phyloP scores from a whole-genome alignment of 257 asterid genomes.

The Fraxinus americana region DNA sequence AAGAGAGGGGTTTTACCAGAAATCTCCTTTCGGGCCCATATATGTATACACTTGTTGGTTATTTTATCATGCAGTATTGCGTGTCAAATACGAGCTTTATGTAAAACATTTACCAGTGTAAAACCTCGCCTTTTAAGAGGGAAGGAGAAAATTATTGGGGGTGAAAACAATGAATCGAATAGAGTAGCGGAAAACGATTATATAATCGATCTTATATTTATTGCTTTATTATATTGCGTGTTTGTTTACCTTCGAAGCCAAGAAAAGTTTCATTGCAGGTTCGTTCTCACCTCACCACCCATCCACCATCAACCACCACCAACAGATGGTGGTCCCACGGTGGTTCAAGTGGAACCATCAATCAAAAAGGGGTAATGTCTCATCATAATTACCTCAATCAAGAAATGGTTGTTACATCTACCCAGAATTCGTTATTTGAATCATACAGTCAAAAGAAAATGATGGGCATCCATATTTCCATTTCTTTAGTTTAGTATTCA shows the following conservation, averaged over 20 bases:
- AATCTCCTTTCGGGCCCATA: background rate
- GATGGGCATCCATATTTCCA: background rate
- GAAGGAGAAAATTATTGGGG: too few species aligned
- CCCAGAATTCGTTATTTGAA: background rate
- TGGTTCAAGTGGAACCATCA: background rate
- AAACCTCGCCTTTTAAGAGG: too few species aligned
- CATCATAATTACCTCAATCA: background rate
- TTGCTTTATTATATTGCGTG: too few species aligned
- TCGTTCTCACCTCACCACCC: background rate
- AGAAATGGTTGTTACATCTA: background rate
- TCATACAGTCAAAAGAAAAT: background rate
- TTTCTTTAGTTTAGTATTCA: background rate
- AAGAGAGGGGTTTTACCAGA: too few species aligned
- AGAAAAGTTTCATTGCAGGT: background rate
- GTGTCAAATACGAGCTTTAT: background rate
- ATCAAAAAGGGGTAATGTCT: background rate
- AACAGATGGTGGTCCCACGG: background rate
- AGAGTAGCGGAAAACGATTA: too few species aligned
- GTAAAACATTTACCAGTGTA: background rate
- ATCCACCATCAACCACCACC: background rate
- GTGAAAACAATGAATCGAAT: too few species aligned
- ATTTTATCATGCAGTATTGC: too few species aligned
- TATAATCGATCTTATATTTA: too few species aligned
- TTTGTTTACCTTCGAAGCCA: background rate
- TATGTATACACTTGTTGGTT: background rate